phyloP scores from a whole-genome alignment of 1,284 basidiomycete species.

The Microbotryum saponariae region DNA sequence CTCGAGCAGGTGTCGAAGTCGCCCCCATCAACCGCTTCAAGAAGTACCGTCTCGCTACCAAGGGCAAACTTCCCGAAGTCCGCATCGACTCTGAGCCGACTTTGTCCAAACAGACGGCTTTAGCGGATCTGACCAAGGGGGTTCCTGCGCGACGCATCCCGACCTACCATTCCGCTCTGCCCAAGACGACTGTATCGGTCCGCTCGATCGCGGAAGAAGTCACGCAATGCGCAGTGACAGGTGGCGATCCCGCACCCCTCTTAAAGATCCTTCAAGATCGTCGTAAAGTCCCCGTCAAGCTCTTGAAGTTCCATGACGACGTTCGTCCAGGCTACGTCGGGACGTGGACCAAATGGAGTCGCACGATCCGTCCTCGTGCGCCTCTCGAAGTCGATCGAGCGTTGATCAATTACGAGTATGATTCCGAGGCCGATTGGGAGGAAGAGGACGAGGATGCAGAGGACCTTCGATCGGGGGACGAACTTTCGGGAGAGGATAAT shows the following conservation, averaged over 20 bases:
- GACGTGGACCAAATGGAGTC: constrained; percentile 71
- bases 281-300: constrained; percentile 56
- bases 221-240: constrained; percentile 65
- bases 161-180: constrained; percentile 18
- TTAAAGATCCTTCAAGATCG: constrained; percentile 54
- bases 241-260: constrained; percentile 53
- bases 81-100: constrained; percentile 36
- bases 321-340: constrained; percentile 71
- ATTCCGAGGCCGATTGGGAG: constrained; percentile 80
- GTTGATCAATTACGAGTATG: constrained; percentile 68
- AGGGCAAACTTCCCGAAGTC: constrained; percentile 47
- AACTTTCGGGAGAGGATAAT: constrained; percentile 28
- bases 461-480: constrained; percentile 33
- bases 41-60: constrained; percentile 46
- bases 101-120: not conserved
- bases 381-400: constrained; percentile 63
- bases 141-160: constrained; percentile 11
- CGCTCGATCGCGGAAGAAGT: constrained; percentile 55
- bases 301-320: constrained; percentile 66
- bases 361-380: constrained; percentile 60
- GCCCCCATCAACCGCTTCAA: constrained; percentile 65
- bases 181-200: constrained; percentile 36
- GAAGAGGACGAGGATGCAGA: constrained; percentile 63
- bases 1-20: constrained; percentile 61
- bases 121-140: no score